These are phyloP conservation scores for Brassica balearica DNA, from an alignment of 441 rosid genomes.

Conservation along the genomic window DNA sequence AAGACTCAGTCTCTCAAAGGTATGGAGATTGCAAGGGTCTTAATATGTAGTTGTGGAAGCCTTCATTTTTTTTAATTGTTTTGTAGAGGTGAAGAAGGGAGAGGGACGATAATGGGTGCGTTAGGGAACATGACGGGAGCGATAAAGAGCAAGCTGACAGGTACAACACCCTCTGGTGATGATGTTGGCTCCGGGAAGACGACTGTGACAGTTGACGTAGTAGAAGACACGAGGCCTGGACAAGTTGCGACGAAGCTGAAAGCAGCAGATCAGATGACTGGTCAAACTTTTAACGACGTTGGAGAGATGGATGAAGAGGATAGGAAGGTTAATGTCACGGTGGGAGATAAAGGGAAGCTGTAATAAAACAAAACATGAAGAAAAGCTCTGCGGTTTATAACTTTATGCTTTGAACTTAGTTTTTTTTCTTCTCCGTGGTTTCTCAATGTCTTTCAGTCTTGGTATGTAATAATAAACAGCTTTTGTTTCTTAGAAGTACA, in stretches of 20 bases:
- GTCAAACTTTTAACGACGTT: constrained; percentile 63
- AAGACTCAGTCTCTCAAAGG: not conserved
- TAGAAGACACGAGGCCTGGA: constrained; percentile 47
- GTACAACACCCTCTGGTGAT: constrained; percentile 30
- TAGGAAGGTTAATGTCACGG: not conserved
- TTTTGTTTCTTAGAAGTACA: no score
- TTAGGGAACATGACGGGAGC: constrained; percentile 48
- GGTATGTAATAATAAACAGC: no score
- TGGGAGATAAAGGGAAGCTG: not conserved
- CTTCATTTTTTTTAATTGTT: not conserved
- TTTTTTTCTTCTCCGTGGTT: no score
- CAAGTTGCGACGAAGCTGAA: constrained; percentile 48
- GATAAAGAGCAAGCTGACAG: constrained; percentile 50
- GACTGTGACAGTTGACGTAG: constrained; percentile 32
- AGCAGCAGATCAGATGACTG: constrained; percentile 55
- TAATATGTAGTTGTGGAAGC: not conserved
- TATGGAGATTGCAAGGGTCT: not conserved
- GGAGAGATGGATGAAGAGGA: constrained; percentile 43
- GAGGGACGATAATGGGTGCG: constrained; percentile 30
- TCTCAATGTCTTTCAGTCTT: no score
- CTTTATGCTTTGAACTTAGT: no score
- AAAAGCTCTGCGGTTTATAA: no score
- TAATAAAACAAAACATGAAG: no score
- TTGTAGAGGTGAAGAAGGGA: constrained; percentile 13
- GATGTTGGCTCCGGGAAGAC: constrained; percentile 43